A percentile compares a stretch with the other conserved stretches of the same genome.
Conservation (phyloP, 2,329 filamentous ascomycete genomes). For the Neospermospora avenae region DNA sequence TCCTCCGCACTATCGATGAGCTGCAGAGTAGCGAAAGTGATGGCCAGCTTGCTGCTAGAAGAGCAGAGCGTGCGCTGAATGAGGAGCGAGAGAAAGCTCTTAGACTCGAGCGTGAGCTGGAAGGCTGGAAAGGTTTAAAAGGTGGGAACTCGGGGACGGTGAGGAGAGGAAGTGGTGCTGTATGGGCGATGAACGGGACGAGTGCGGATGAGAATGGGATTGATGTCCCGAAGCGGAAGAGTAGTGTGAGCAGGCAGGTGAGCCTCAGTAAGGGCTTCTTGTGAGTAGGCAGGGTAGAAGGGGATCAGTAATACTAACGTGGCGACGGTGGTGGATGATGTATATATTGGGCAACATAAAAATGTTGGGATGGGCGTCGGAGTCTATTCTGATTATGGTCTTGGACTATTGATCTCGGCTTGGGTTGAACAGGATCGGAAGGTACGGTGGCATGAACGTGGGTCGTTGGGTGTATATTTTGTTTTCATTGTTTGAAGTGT, state of each 20-base stretch:
- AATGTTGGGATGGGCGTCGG: conserved; percentile 1
- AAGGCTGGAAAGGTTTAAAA: conserved; percentile 71
- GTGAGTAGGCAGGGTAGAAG: conserved; percentile 36
- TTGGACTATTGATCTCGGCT: neutral
- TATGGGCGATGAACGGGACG: conserved; percentile 21
- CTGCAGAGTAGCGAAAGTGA: conserved; percentile 83
- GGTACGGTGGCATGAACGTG: neutral
- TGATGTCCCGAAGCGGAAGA: conserved; percentile 63
- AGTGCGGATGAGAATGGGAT: conserved; percentile 33
- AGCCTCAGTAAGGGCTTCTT: conserved; percentile 79
- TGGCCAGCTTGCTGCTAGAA: conserved; percentile 75
- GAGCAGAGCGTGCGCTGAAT: conserved; percentile 84
- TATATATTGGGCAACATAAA: conserved; percentile 4
- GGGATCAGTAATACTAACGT: neutral
- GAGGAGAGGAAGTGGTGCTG: conserved; percentile 13
- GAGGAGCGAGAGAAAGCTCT: conserved; percentile 82
- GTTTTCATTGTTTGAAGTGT: neutral
- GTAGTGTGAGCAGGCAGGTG: conserved; percentile 58
- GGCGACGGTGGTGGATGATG: neutral
- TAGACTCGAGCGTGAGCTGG: conserved; percentile 82
- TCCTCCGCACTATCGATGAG: conserved; percentile 89
- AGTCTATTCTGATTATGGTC: neutral
- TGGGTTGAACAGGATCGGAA: neutral
- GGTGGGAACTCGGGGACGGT: conserved; percentile 26
- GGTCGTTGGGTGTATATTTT: neutral